A percentile compares a stretch with the other conserved stretches of the same genome.
Evolutionary conservation across 2,329 filamentous ascomycete species (phyloP).

Genomic region (Elsinoe batatas): DNA sequence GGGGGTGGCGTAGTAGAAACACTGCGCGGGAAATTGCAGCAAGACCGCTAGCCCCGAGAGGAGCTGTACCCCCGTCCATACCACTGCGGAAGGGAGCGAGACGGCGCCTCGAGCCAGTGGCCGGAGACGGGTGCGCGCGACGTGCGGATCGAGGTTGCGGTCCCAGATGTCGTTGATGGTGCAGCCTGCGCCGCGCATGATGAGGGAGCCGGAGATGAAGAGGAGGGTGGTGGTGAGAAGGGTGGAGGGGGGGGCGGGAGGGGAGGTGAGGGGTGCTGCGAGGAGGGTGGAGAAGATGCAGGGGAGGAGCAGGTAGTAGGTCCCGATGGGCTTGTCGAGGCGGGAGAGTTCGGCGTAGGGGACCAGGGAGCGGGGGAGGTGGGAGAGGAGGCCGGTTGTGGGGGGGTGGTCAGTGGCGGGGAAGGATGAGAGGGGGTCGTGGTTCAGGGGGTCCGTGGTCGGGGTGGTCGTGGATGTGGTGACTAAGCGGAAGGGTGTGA

Average conservation of each 20-base stretch:
- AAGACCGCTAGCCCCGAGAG: constrained; percentile 63
- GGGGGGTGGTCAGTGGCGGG: constrained; percentile 51
- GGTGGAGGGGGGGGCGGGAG: constrained; percentile 50
- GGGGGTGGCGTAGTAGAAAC: constrained; percentile 68
- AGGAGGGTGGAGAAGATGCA: constrained; percentile 77
- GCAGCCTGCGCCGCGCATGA: constrained; percentile 83
- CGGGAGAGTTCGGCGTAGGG: constrained; percentile 77
- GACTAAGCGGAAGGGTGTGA: neutral
- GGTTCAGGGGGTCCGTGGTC: neutral
- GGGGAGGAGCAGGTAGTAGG: constrained; percentile 77
- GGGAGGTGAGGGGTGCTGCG: constrained; percentile 58
- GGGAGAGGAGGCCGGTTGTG: constrained; percentile 58
- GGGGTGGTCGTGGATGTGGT: neutral
- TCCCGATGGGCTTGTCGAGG: constrained; percentile 70
- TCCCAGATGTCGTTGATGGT: constrained; percentile 90
- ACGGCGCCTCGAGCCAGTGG: constrained; percentile 74
- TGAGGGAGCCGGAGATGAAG: constrained; percentile 65
- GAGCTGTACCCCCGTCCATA: constrained; percentile 66
- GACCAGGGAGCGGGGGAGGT: constrained; percentile 48
- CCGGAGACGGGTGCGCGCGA: constrained; percentile 63
- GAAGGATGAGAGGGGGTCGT: neutral
- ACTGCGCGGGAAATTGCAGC: constrained; percentile 63
- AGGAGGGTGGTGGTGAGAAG: constrained; percentile 55
- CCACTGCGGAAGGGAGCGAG: constrained; percentile 58
- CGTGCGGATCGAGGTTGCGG: constrained; percentile 72